Conservation (phyloP, 2,329 filamentous ascomycete species). For the Cladosporium austrohemisphaericum region DNA sequence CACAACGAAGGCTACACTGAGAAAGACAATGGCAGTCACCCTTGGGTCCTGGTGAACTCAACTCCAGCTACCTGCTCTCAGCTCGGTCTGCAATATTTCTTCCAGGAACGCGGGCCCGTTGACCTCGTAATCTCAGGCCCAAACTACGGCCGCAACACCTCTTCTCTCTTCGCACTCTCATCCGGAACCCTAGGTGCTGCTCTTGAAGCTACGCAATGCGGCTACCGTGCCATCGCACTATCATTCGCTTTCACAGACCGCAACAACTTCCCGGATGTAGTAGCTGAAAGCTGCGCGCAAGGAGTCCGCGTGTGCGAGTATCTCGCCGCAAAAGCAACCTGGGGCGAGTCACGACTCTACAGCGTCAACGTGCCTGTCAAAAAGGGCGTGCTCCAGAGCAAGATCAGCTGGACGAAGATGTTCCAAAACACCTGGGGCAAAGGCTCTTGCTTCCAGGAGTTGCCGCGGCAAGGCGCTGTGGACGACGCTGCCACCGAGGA, state of each 20-base stretch:
- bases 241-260: constrained; percentile 86
- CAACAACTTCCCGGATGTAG: constrained; percentile 78
- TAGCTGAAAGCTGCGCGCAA: constrained; percentile 70
- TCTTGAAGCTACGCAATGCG: constrained; percentile 48
- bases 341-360: constrained; percentile 64
- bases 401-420: constrained; percentile 79
- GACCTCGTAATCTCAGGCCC: constrained; percentile 49
- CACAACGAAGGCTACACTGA: constrained; percentile 25
- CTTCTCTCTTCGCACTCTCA: constrained; percentile 48
- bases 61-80: constrained; percentile 50
- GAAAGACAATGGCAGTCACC: constrained; percentile 37
- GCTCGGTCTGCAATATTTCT: constrained; percentile 47
- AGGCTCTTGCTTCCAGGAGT: constrained; percentile 82
- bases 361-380: constrained; percentile 85
- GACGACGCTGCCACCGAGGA: constrained; percentile 63
- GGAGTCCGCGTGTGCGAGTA: constrained; percentile 75
- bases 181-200: constrained; percentile 50
- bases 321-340: constrained; percentile 69
- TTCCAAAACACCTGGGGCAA: constrained; percentile 85
- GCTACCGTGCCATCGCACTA: constrained; percentile 66
- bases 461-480: constrained; percentile 58
- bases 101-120: constrained; percentile 41
- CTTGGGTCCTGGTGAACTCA: constrained; percentile 50
- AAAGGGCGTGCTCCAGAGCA: constrained; percentile 63
- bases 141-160: constrained; percentile 50